phyloP scores from a whole-genome alignment of 2,329 filamentous ascomycete genomes.

The Aspergillus unguis region DNA sequence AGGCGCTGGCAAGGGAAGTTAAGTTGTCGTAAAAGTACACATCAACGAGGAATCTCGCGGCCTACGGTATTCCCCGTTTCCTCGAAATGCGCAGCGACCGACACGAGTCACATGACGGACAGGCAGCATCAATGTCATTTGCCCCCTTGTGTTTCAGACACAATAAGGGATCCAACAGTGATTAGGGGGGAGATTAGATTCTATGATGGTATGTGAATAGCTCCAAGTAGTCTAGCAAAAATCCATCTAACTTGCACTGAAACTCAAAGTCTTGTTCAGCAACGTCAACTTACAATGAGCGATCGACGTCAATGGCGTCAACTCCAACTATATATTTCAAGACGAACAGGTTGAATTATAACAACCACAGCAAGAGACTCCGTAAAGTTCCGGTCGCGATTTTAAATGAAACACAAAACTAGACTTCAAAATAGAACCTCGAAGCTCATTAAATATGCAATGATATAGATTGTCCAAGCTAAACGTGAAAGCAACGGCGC shows the following conservation, averaged over 20 bases:
- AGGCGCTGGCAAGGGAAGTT: neutral
- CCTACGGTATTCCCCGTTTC: constrained; percentile 13
- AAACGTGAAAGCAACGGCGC: neutral
- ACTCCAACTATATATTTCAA: no score
- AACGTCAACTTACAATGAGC: no score
- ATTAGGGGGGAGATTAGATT: neutral
- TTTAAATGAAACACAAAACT: neutral
- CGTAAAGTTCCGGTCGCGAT: no score
- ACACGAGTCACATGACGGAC: constrained; percentile 20
- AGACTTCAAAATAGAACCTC: neutral
- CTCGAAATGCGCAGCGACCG: neutral
- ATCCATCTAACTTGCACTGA: no score
- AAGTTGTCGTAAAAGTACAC: constrained; percentile 1
- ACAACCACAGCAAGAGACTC: no score
- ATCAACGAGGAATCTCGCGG: constrained; percentile 17
- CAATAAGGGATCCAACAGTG: neutral
- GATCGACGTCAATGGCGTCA: no score
- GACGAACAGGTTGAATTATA: no score
- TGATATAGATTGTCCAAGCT: neutral
- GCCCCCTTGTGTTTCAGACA: constrained; percentile 6
- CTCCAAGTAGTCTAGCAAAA: no score
- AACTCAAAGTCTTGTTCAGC: no score
- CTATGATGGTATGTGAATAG: neutral
- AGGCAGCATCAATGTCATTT: neutral
- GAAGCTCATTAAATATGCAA: no score